Evolutionary conservation across 1,139 yeast species (phyloP), one percentile per base, ranked within the genome.

Genomic region (Wickerhamomyces sp.): DNA sequence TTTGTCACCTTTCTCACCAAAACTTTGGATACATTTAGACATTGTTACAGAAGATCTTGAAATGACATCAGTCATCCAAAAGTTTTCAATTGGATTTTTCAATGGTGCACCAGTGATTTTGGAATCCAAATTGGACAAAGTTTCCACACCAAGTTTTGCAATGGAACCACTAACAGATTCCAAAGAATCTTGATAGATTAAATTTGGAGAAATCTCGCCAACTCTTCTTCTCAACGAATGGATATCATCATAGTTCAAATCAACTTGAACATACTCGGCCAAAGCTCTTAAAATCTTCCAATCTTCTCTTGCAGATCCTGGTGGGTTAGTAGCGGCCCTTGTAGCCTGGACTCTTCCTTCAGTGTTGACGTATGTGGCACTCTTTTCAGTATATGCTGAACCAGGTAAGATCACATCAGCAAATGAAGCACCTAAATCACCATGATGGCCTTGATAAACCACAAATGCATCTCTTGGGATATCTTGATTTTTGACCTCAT

Each of bases 371-470:
- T 76, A 86, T n/a, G 94, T 86, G 42, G 84, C 91, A 23, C 81
- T 66, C 66, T 86, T 86, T 61, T 86, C 95, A 28, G 95, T 86
- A 72, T 82, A 86, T 29, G 95, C 95, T 26, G 91, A 72, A 36
- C 91, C 91, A 38, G 95, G 95, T 49, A 86, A 72, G 41, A 86
- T 75, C 29, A 86, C 94, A 58, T 86, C 95, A 31, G 95, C 95
- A 51, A 77, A 74, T 15, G 91, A 81, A 22, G 95, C 95, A 51
- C 95, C 95, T 26, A 75, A 61, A 51, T 86, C 95, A 66, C 95
- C 95, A 62, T 86, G 95, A 61, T 86, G 95, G 38, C 95, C 95
- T 65, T 86, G 89, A 65, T 86, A 86, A 37, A 86, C 80, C 25
- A 86, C 95, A 58, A 86, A 86, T 10, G 95, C 88, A 57, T 86